phyloP scores from a whole-genome alignment of 345 rosid genomes.

The Rhizophora apiculata region DNA sequence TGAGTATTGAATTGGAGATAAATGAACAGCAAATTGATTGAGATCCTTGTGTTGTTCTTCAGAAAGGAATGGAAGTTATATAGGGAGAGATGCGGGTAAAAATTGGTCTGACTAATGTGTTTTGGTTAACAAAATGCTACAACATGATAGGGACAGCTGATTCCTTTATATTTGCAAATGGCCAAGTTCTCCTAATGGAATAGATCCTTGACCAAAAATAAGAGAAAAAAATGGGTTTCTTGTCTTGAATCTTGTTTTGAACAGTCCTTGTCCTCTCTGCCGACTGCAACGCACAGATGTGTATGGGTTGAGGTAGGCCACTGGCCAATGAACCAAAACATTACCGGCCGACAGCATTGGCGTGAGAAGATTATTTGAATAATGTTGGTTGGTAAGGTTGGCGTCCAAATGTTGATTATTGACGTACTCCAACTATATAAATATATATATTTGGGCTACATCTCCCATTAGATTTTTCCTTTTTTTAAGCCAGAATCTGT shows the following conservation, averaged over 20 bases:
- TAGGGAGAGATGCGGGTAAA: constrained; percentile 21
- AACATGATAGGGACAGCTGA: constrained; percentile 31
- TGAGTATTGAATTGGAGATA: neutral
- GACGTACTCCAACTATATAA: neutral
- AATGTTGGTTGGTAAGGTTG: constrained; percentile 39
- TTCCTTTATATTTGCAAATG: neutral
- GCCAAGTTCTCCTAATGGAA: constrained; percentile 1
- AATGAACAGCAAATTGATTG: neutral
- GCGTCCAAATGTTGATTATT: constrained; percentile 40
- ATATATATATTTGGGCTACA: neutral
- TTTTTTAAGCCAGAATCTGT: neutral
- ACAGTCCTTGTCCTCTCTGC: constrained; percentile 4
- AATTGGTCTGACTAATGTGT: neutral
- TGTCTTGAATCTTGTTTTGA: constrained; percentile 3
- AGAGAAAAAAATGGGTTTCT: neutral
- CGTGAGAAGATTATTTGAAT: constrained; percentile 7
- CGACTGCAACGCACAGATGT: constrained; percentile 4
- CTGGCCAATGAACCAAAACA: constrained; percentile 47
- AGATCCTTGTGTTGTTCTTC: neutral
- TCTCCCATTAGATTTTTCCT: neutral
- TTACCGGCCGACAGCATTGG: constrained; percentile 37
- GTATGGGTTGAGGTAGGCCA: constrained; percentile 41
- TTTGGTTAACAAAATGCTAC: constrained; percentile 4
- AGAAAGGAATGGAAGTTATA: constrained; percentile 22
- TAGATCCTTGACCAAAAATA: neutral